A percentile compares a stretch with the other conserved stretches of the same genome.
Conservation (phyloP, 164 flowering plant genomes). For the Umbilicus rupestris region DNA sequence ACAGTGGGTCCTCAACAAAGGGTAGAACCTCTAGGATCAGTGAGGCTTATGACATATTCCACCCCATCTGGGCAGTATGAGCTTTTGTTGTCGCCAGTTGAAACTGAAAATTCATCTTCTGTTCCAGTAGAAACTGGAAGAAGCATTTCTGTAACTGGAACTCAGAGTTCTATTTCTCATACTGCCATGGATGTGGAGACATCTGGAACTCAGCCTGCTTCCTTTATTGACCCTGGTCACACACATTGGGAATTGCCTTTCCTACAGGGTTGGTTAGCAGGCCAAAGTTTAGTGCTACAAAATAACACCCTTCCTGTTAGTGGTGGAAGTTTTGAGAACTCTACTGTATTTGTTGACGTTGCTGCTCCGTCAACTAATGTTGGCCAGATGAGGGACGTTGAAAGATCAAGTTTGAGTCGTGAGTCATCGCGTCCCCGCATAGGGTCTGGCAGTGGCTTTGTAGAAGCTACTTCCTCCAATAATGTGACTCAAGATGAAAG, state of each 20-base stretch:
- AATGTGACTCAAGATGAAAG: constrained; percentile 27
- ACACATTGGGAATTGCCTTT: constrained; percentile 79
- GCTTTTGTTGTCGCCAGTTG: constrained; percentile 50
- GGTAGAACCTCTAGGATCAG: constrained; percentile 41
- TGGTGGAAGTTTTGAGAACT: constrained; percentile 44
- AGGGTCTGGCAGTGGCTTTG: constrained; percentile 24
- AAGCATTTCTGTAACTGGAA: constrained; percentile 22
- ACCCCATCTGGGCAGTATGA: constrained; percentile 52
- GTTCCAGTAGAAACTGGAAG: constrained; percentile 26
- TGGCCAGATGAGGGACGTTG: constrained; percentile 27
- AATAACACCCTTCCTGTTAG: constrained; percentile 25
- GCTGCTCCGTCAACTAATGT: constrained; percentile 22
- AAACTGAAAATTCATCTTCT: constrained; percentile 33
- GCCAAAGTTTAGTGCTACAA: constrained; percentile 69
- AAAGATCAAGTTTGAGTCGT: constrained; percentile 44
- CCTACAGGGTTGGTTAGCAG: constrained; percentile 87
- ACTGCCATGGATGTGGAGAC: constrained; percentile 42
- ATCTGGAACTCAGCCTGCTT: constrained; percentile 31
- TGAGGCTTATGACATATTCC: constrained; percentile 42
- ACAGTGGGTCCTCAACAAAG: constrained; percentile 29
- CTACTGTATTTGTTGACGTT: constrained; percentile 20
- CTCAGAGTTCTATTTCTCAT: constrained; percentile 30
- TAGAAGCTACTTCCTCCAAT: constrained; percentile 28
- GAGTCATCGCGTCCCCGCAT: constrained; percentile 38
- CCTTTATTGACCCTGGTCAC: constrained; percentile 41